phyloP scores from a whole-genome alignment of 768 basidiomycete genomes.

The Tylopilus sp. region DNA sequence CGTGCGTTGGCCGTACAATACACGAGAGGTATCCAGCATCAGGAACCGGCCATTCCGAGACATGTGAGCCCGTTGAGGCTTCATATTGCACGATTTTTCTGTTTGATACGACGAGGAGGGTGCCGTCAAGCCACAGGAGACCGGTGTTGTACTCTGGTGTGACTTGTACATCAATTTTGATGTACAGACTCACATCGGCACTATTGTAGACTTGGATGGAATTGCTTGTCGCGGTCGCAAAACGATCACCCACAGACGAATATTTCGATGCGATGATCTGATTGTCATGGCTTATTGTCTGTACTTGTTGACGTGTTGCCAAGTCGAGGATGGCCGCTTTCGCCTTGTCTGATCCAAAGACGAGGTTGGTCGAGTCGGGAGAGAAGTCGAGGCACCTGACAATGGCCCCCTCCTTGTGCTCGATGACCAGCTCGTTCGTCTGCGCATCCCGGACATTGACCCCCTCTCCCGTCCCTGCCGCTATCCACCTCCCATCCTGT shows the following conservation, averaged over 20 bases:
- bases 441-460: no score
- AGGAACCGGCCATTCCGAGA: not conserved
- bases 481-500: no score
- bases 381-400: no score
- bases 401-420: no score
- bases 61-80: not conserved
- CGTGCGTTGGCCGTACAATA: not conserved
- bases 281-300: no score
- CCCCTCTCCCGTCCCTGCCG: no score
- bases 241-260: not conserved
- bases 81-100: not conserved
- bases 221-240: not conserved
- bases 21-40: fast-evolving
- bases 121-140: not conserved
- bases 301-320: no score
- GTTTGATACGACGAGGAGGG: not conserved
- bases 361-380: no score
- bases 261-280: not conserved
- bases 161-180: not conserved
- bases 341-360: no score
- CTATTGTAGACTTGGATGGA: not conserved
- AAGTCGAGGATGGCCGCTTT: no score
- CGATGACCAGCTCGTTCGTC: no score
- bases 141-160: not conserved
- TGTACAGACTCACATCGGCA: not conserved